phyloP scores from a whole-genome alignment of 1,284 basidiomycete genomes.

The Melanopsichium pennsylvanicum region DNA sequence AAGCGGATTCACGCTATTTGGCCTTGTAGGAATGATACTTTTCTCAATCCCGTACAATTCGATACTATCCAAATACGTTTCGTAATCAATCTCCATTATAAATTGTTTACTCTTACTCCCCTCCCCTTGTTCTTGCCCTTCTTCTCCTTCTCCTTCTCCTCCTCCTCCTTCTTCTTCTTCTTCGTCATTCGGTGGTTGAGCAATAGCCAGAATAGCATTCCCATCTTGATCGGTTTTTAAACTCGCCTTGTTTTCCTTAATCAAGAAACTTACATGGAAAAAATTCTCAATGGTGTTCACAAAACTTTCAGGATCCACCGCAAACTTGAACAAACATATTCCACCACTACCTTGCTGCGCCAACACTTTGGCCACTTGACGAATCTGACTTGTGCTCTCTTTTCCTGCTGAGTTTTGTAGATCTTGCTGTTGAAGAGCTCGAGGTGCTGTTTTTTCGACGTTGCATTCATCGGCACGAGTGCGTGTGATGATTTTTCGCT shows the following conservation, averaged over 20 bases:
- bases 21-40: constrained; percentile 66
- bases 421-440: constrained; percentile 46
- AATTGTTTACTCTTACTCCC: constrained; percentile 80
- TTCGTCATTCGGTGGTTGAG: constrained; percentile 2
- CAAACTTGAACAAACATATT: constrained; percentile 82
- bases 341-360: constrained; percentile 65
- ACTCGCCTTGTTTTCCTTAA: constrained; percentile 80
- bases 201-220: constrained; percentile 72
- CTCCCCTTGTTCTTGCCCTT: background rate
- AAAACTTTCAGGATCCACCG: constrained; percentile 85
- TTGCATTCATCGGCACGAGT: constrained; percentile 12
- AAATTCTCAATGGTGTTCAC: constrained; percentile 91
- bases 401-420: constrained; percentile 45
- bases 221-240: constrained; percentile 70
- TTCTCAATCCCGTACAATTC: constrained; percentile 79
- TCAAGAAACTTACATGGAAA: constrained; percentile 89
- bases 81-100: constrained; percentile 84
- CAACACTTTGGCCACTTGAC: constrained; percentile 67
- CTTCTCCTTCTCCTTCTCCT: background rate
- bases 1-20: constrained; percentile 19
- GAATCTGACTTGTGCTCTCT: constrained; percentile 57
- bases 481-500: constrained; percentile 9
- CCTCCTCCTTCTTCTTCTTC: background rate
- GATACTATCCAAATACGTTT: constrained; percentile 81
- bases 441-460: constrained; percentile 29